These are phyloP conservation scores for Verticillium isaacii DNA, from an alignment of 2,329 filamentous ascomycete species.

Conservation along the genomic window DNA sequence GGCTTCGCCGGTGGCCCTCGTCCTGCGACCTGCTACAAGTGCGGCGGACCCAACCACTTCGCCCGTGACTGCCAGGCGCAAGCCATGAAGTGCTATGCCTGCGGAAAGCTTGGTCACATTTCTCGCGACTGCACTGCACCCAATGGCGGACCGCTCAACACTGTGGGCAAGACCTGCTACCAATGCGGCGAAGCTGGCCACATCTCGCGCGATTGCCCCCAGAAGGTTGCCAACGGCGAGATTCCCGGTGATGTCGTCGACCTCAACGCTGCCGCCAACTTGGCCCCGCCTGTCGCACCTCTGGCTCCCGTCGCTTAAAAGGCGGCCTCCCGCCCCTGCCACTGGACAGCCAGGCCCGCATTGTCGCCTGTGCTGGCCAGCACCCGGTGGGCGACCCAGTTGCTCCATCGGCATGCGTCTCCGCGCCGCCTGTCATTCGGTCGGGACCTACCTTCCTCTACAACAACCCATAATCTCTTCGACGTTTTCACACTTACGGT, in stretches of 20 bases:
- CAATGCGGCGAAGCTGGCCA: slow-evolving; percentile 93
- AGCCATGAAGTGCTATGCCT: slow-evolving; percentile 98
- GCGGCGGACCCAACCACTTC: slow-evolving; percentile 90
- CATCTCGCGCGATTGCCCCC: slow-evolving; percentile 90
- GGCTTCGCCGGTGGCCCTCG: slow-evolving; percentile 68
- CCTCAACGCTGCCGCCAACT: slow-evolving; percentile 31
- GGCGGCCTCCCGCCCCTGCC: background rate
- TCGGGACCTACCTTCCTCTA: background rate
- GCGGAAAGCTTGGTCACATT: slow-evolving; percentile 88
- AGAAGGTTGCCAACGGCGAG: slow-evolving; percentile 57
- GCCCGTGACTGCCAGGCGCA: slow-evolving; percentile 97
- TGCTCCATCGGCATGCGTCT: background rate
- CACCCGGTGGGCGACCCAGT: background rate
- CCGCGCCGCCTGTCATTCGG: background rate
- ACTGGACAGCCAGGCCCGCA: background rate
- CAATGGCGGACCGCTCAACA: slow-evolving; percentile 93
- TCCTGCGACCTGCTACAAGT: slow-evolving; percentile 69
- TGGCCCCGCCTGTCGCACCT: slow-evolving; percentile 27
- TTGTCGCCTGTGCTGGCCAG: background rate
- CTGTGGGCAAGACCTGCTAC: slow-evolving; percentile 97
- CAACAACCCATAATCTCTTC: background rate
- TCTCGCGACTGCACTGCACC: slow-evolving; percentile 92
- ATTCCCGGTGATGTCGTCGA: slow-evolving; percentile 37
- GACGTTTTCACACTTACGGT: background rate
- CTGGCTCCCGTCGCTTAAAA: slow-evolving; percentile 37